phyloP scores from a whole-genome alignment of 495 filamentous ascomycete species.

The Tuber microsphaerosporum region DNA sequence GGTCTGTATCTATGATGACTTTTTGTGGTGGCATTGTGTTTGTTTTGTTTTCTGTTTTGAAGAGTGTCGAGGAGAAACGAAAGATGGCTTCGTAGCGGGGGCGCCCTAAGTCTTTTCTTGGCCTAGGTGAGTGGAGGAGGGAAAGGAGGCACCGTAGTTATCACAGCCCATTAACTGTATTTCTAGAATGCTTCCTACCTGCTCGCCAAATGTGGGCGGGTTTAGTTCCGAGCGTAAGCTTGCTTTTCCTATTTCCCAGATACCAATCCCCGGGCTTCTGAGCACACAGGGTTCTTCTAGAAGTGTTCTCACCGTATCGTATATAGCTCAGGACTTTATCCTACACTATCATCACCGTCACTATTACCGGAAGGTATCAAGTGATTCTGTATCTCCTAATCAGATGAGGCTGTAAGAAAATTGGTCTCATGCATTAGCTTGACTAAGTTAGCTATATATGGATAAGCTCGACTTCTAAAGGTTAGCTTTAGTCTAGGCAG shows the following conservation, averaged over 20 bases:
- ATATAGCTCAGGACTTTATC: neutral
- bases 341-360: neutral
- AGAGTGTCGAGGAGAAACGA: neutral
- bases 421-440: too few species aligned
- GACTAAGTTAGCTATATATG: too few species aligned
- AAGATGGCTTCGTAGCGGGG: neutral
- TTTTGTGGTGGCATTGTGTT: conserved; percentile 54
- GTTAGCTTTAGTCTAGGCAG: too few species aligned
- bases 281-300: neutral
- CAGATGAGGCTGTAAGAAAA: too few species aligned
- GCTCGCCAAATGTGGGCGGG: neutral
- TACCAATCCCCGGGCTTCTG: neutral
- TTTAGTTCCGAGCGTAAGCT: neutral
- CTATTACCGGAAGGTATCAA: neutral
- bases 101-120: neutral
- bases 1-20: conserved; percentile 93
- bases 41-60: neutral
- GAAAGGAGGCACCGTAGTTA: neutral
- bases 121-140: neutral
- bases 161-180: neutral
- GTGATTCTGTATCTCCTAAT: too few species aligned
- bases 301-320: neutral
- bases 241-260: neutral
- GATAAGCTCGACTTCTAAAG: too few species aligned
- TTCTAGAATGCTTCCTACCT: neutral